Conservation (phyloP, 345 rosid genomes). For the Pugionium cornutum region DNA sequence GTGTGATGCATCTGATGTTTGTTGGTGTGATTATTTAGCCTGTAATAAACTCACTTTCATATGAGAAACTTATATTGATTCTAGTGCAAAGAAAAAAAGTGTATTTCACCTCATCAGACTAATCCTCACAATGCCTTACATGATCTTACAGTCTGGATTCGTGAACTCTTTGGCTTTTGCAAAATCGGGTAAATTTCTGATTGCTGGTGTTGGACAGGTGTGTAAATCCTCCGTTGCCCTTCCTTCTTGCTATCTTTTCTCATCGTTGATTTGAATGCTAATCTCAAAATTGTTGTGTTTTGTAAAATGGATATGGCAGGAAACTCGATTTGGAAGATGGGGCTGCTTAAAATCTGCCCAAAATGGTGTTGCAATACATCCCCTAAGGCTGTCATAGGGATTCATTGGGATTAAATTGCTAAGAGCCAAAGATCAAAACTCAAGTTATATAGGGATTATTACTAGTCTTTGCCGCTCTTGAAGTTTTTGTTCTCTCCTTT, state of each 20-base stretch:
- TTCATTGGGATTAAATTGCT: slow-evolving; percentile 13
- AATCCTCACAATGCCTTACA: slow-evolving; percentile 25
- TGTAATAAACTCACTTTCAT: not conserved
- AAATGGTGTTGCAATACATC: slow-evolving; percentile 79
- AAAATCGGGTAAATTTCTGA: slow-evolving; percentile 77
- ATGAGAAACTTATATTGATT: slow-evolving; percentile 3
- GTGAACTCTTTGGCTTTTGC: slow-evolving; percentile 92
- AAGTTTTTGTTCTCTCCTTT: slow-evolving; percentile 25
- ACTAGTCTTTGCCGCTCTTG: slow-evolving; percentile 10
- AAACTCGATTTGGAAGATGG: slow-evolving; percentile 97
- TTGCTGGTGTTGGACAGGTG: slow-evolving; percentile 95
- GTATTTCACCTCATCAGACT: not conserved
- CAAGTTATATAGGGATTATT: slow-evolving; percentile 22
- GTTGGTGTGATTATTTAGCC: not conserved
- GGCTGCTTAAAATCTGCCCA: slow-evolving; percentile 55
- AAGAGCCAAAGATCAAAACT: slow-evolving; percentile 6
- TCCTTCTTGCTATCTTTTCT: not conserved
- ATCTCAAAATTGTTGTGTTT: slow-evolving; percentile 8
- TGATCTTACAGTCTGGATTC: slow-evolving; percentile 73
- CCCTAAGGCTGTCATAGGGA: slow-evolving; percentile 53
- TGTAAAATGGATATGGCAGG: slow-evolving; percentile 44
- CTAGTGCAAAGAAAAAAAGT: not conserved
- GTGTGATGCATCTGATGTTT: slow-evolving; percentile 3
- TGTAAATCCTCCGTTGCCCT: slow-evolving; percentile 1
- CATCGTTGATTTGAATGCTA: not conserved